A percentile compares a stretch with the other conserved stretches of the same genome.
These are phyloP conservation scores for Colletotrichum abscissum DNA, from an alignment of 2,329 filamentous ascomycete species.

Conservation along the genomic window DNA sequence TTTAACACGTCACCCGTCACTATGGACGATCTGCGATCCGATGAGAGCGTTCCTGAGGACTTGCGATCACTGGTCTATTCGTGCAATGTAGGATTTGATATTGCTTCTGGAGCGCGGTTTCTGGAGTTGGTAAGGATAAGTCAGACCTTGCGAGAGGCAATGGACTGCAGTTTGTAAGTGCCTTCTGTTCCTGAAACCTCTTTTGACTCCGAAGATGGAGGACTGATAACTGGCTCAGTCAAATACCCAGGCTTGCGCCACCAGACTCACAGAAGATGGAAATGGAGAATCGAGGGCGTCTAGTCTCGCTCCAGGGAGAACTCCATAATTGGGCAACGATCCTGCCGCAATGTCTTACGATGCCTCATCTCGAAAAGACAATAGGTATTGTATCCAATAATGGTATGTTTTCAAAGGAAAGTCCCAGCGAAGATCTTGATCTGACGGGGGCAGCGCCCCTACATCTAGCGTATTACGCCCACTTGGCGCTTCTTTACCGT, in stretches of 20 bases:
- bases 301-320: conserved; percentile 42
- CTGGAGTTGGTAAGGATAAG: conserved; percentile 47
- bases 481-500: conserved; percentile 54
- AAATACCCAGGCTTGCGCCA: conserved; percentile 39
- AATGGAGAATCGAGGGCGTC: conserved; percentile 29
- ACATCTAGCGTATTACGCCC: conserved; percentile 54
- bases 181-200: background rate
- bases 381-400: conserved; percentile 39
- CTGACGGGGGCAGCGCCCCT: conserved; percentile 45
- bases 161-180: conserved; percentile 48
- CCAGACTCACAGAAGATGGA: conserved; percentile 32
- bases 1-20: conserved; percentile 52
- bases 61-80: conserved; percentile 49
- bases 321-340: conserved; percentile 50
- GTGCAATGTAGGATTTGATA: conserved; percentile 44
- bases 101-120: conserved; percentile 51
- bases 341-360: conserved; percentile 48
- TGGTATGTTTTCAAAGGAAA: background rate
- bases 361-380: conserved; percentile 35
- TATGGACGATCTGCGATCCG: conserved; percentile 55
- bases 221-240: conserved; percentile 38
- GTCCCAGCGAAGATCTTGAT: background rate
- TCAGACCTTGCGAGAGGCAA: conserved; percentile 44
- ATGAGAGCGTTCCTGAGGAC: conserved; percentile 53
- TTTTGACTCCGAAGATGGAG: too few relatives aligned